Percentiles rank a stretch among this genome's conserved stretches.
Conservation (phyloP, 1,139 yeast genomes). For the Kodamaea alishanica region DNA sequence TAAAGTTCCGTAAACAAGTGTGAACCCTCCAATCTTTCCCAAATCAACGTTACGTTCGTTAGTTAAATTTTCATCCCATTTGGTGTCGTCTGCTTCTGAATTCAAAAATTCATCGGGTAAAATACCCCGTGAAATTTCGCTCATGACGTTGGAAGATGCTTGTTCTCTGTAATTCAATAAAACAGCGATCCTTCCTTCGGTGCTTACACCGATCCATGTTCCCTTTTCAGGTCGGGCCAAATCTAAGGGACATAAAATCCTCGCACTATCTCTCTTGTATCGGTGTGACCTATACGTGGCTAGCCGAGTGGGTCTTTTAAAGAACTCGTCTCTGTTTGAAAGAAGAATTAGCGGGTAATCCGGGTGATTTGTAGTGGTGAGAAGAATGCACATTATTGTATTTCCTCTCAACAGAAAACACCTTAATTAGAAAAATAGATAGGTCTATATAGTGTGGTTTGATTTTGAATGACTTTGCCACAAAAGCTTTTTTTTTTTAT, state of each 20-base stretch:
- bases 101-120: conserved; percentile 59
- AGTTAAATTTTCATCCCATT: conserved; percentile 43
- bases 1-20: conserved; percentile 67
- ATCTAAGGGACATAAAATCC: conserved; percentile 70
- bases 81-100: conserved; percentile 36
- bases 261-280: conserved; percentile 22
- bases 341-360: conserved; percentile 66
- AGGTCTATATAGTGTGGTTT: no score
- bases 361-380: conserved; percentile 59
- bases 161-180: conserved; percentile 67
- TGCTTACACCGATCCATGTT: conserved; percentile 82
- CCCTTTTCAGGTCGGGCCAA: conserved; percentile 74
- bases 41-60: conserved; percentile 25
- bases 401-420: background rate
- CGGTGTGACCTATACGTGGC: conserved; percentile 47
- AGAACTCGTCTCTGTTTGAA: conserved; percentile 85
- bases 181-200: conserved; percentile 63
- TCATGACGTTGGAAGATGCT: conserved; percentile 15
- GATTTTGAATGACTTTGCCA: no score
- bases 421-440: no score
- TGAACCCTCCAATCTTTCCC: conserved; percentile 73
- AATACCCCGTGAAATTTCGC: conserved; percentile 66
- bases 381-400: conserved; percentile 56
- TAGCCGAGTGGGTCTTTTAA: conserved; percentile 63
- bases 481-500: no score